Conservation (phyloP, 257 asterid species). For the Lavandula angustifolia region DNA sequence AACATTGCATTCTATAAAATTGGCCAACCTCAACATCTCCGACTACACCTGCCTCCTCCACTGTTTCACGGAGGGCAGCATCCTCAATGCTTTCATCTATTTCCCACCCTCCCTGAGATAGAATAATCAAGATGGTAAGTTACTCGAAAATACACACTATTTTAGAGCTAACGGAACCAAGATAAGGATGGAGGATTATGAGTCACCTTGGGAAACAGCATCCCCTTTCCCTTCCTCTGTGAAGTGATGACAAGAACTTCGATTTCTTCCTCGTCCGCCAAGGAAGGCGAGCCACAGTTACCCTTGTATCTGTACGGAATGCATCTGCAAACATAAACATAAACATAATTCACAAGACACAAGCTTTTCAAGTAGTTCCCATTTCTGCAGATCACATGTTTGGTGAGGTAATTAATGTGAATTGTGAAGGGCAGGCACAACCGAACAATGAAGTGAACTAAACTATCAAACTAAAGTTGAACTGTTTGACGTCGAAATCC, state of each 20-base stretch:
- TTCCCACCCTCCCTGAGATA: slow-evolving; percentile 89
- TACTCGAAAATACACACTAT: neutral
- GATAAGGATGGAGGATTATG: neutral
- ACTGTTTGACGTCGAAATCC: neutral
- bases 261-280: slow-evolving; percentile 60
- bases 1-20: neutral
- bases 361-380: too few relatives aligned
- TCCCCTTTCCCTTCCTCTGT: slow-evolving; percentile 80
- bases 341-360: neutral
- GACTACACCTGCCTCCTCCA: slow-evolving; percentile 93
- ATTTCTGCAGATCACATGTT: too few relatives aligned
- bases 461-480: neutral
- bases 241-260: slow-evolving; percentile 84
- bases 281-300: slow-evolving; percentile 21
- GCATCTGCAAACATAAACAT: slow-evolving; percentile 49
- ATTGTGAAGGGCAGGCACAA: neutral
- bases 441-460: neutral
- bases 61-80: slow-evolving; percentile 84
- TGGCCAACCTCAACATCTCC: slow-evolving; percentile 74
- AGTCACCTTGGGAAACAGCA: slow-evolving; percentile 85
- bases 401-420: too few relatives aligned
- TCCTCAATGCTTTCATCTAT: slow-evolving; percentile 64
- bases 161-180: neutral
- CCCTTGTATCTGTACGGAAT: slow-evolving; percentile 73
- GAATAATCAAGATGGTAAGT: slow-evolving; percentile 17